Percentiles rank a stretch among this genome's conserved stretches.
Conservation (phyloP, 345 rosid genomes). For the Arabidopsis thaliana region DNA sequence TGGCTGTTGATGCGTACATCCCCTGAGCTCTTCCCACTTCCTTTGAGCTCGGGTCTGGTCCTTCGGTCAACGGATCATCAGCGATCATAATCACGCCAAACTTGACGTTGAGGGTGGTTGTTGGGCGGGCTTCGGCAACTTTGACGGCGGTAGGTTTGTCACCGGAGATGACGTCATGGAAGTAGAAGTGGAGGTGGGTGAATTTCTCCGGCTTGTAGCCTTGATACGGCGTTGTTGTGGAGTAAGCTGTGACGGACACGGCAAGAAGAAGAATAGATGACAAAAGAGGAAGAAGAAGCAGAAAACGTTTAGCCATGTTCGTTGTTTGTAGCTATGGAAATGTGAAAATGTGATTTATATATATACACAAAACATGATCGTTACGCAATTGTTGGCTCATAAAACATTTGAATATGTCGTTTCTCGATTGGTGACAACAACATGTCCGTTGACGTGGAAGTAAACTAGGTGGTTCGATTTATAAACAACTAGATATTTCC, state of each 20-base stretch:
- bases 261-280: conserved; percentile 26
- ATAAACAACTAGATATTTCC: conserved; percentile 1
- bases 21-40: conserved; percentile 66
- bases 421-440: conserved; percentile 18
- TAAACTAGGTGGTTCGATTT: neutral
- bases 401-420: neutral
- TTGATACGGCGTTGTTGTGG: conserved; percentile 30
- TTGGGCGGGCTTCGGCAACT: conserved; percentile 43
- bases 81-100: conserved; percentile 59
- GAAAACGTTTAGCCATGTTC: conserved; percentile 26
- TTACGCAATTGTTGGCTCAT: neutral
- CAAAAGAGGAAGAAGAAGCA: conserved; percentile 19
- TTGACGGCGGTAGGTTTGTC: conserved; percentile 51
- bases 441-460: conserved; percentile 20
- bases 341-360: neutral
- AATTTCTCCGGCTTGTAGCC: conserved; percentile 50
- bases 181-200: conserved; percentile 62
- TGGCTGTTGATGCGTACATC: conserved; percentile 51
- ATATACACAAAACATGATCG: conserved; percentile 12
- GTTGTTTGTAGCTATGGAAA: neutral
- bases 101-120: conserved; percentile 36
- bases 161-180: conserved; percentile 60
- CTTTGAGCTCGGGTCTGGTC: conserved; percentile 52
- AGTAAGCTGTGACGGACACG: conserved; percentile 33
- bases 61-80: conserved; percentile 58